Evolutionary conservation across 805 yeast genomes (phyloP).

Genomic region (Pichia scutulata): DNA sequence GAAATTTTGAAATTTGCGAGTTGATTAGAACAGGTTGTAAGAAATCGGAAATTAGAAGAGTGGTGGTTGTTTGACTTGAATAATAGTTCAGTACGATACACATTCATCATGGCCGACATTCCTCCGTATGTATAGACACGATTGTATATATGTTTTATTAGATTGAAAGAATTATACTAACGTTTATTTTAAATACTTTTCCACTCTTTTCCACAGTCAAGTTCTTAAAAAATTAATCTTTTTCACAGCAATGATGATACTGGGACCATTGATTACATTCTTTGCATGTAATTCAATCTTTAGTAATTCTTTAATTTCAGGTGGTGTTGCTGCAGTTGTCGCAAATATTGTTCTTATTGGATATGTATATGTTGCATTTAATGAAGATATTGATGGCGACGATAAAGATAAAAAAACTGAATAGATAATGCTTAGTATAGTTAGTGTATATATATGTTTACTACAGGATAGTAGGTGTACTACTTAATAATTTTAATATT

Average conservation of each 20-base stretch:
- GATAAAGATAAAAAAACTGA: conserved; percentile 26
- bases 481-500: too few relatives aligned
- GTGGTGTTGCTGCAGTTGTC: conserved; percentile 71
- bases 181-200: not conserved
- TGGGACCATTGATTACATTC: conserved; percentile 57
- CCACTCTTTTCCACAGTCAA: conserved; percentile 33
- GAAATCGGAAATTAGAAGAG: not conserved
- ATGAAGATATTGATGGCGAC: conserved; percentile 42
- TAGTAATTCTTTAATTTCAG: conserved; percentile 57
- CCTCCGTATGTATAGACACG: conserved; percentile 26
- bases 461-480: not conserved
- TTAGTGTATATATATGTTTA: not conserved
- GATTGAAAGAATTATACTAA: not conserved
- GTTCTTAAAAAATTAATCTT: conserved; percentile 63
- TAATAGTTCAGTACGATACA: not conserved
- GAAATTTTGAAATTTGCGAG: not conserved
- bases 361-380: conserved; percentile 66
- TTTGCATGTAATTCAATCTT: conserved; percentile 31
- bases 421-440: not conserved
- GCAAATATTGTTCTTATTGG: conserved; percentile 72
- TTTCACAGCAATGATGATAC: conserved; percentile 72
- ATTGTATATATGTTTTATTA: too few relatives aligned
- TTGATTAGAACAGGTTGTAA: not conserved
- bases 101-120: conserved; percentile 28
- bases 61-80: not conserved